These are phyloP conservation scores for Stephania cephalantha DNA, from an alignment of 164 flowering plant genomes.

Conservation along the genomic window DNA sequence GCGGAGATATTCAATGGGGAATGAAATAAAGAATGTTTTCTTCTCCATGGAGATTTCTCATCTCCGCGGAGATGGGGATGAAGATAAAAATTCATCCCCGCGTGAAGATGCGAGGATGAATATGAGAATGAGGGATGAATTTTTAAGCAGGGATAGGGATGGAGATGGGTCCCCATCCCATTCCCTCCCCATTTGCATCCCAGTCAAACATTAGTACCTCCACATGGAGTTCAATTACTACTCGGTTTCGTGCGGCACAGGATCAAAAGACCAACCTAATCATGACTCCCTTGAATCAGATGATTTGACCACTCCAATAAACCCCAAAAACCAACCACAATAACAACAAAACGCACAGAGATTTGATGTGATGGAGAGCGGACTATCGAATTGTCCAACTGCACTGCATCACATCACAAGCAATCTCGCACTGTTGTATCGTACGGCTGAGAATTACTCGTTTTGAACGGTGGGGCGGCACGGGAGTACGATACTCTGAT, in stretches of 20 bases:
- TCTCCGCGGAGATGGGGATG: too few relatives aligned
- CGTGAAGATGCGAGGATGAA: too few relatives aligned
- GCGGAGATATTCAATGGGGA: too few relatives aligned
- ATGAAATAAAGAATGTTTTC: too few relatives aligned
- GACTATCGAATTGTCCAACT: slow-evolving; percentile 1
- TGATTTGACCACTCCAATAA: neutral
- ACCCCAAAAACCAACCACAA: neutral
- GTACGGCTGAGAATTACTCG: neutral
- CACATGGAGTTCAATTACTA: neutral
- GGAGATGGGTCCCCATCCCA: too few relatives aligned
- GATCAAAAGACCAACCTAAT: neutral
- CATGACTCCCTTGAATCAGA: neutral
- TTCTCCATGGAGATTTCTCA: too few relatives aligned
- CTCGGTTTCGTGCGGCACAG: neutral
- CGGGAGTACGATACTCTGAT: slow-evolving; percentile 3
- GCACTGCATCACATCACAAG: neutral
- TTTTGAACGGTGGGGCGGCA: neutral
- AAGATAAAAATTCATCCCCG: too few relatives aligned
- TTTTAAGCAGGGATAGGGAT: too few relatives aligned
- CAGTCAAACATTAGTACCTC: too few relatives aligned
- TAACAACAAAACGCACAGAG: neutral
- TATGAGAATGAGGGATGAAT: too few relatives aligned
- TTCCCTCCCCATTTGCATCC: too few relatives aligned
- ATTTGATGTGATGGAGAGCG: neutral
- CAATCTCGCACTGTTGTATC: neutral